Evolutionary conservation across 1,284 basidiomycete species (phyloP).

Genomic region (Stereum hirsutum): DNA sequence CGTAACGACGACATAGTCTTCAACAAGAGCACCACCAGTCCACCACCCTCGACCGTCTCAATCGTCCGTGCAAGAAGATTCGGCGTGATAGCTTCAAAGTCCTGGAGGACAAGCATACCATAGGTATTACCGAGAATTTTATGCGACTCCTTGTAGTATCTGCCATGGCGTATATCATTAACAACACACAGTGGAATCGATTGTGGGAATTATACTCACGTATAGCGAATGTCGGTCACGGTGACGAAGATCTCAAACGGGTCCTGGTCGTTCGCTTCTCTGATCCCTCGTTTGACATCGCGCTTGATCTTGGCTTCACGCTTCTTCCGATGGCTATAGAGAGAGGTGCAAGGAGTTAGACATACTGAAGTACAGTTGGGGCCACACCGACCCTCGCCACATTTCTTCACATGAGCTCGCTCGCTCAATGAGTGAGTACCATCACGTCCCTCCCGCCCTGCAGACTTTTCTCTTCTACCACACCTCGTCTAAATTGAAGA

Average conservation of each 20-base stretch:
- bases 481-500: neutral
- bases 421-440: too few relatives aligned
- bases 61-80: conserved; percentile 96
- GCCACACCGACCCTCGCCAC: too few relatives aligned
- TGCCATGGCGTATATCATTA: too few relatives aligned
- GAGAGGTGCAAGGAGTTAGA: neutral
- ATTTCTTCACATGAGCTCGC: too few relatives aligned
- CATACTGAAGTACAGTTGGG: neutral
- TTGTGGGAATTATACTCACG: conserved; percentile 51
- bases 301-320: conserved; percentile 92
- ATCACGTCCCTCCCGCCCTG: too few relatives aligned
- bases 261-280: conserved; percentile 92
- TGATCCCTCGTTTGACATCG: conserved; percentile 87
- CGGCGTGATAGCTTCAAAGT: conserved; percentile 98
- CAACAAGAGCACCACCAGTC: conserved; percentile 84
- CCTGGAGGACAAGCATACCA: conserved; percentile 96
- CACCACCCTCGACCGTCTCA: conserved; percentile 98
- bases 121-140: conserved; percentile 97
- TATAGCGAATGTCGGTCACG: conserved; percentile 98
- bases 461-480: too few relatives aligned
- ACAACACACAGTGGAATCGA: neutral
- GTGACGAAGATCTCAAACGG: conserved; percentile 98
- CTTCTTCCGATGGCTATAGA: conserved; percentile 86
- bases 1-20: conserved; percentile 94
- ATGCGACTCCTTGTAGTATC: conserved; percentile 92